Evolutionary conservation across 2,329 filamentous ascomycete species (phyloP).

Genomic region (Claviceps purpurea): DNA sequence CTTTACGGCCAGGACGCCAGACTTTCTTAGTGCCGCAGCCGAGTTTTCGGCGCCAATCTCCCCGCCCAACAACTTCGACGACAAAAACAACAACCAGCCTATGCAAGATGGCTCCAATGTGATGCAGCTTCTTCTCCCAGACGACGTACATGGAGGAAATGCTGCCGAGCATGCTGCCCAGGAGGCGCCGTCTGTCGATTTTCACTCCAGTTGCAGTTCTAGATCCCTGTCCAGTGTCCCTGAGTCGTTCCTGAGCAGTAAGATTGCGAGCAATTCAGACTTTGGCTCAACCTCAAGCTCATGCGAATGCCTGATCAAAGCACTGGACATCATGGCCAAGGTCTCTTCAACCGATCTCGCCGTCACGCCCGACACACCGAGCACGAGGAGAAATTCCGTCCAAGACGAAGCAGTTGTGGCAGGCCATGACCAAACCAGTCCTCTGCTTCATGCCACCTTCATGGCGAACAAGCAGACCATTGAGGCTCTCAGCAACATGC

Average conservation of each 20-base stretch:
- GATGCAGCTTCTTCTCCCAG: neutral
- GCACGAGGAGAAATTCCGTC: neutral
- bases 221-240: neutral
- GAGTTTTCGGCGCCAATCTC: neutral
- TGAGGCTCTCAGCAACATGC: constrained; percentile 10
- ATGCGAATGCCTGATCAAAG: neutral
- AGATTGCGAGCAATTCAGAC: neutral
- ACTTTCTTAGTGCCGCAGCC: neutral
- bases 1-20: neutral
- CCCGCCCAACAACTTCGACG: neutral
- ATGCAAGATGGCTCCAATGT: neutral
- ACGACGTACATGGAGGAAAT: neutral
- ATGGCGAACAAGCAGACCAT: constrained; percentile 4
- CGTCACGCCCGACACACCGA: neutral
- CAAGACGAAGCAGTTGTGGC: neutral
- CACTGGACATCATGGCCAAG: neutral
- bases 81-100: neutral
- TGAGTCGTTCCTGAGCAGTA: neutral
- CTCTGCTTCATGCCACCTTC: neutral
- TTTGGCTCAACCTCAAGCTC: neutral
- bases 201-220: neutral
- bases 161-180: neutral
- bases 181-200: neutral
- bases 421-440: neutral
- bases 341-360: neutral